Evolutionary conservation across 306 rosid species (phyloP), one percentile per base, ranked within the genome.

Genomic region (Styphnolobium japonicum): DNA sequence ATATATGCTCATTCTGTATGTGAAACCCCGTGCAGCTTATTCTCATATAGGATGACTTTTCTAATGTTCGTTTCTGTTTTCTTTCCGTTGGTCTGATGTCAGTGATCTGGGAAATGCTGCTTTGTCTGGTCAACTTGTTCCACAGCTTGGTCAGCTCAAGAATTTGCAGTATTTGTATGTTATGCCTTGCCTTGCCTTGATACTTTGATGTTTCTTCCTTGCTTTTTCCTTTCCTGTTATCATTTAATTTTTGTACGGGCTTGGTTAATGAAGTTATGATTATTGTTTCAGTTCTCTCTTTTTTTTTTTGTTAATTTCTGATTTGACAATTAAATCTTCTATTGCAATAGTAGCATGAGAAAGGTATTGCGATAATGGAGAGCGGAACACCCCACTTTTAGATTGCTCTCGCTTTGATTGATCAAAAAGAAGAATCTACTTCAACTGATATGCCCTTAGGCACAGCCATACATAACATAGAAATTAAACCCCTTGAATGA

Each of bases 81-180:
- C n/a, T 19, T 75, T 29, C 29, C 57, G 40, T 66, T 16, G 53
- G 42, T 68, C 37, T 79, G 68, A 33, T 81, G 66, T 52, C 93
- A 95, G 99, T 78, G 99, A 95, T 86, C 87, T 95, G 63, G 99
- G 99, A 75, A 93, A 95, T 84, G 99, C 99, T 75, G 98, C 92
- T 58, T 88, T 95, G 83, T 95, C 98, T 71, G 99, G 99, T 74
- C 85, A 85, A 71, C 98, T 95, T 66, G 99, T 95, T 85, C 89
- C 99, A 2, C 98, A 91, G 84, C 98, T 95, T 45, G 99, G 99
- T 80, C 98, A 72, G 81, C 97, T 95, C 81, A 95, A 87, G 92
- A 95, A 95, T 87, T 86, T 95, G 83, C 99, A 95, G 78, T 95
- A 95, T 86, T 72, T 95, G 99, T 95, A 90, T 84, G 98, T 88